Evolutionary conservation across 2,329 filamentous ascomycete genomes (phyloP).

Genomic region (Monascus ruber): DNA sequence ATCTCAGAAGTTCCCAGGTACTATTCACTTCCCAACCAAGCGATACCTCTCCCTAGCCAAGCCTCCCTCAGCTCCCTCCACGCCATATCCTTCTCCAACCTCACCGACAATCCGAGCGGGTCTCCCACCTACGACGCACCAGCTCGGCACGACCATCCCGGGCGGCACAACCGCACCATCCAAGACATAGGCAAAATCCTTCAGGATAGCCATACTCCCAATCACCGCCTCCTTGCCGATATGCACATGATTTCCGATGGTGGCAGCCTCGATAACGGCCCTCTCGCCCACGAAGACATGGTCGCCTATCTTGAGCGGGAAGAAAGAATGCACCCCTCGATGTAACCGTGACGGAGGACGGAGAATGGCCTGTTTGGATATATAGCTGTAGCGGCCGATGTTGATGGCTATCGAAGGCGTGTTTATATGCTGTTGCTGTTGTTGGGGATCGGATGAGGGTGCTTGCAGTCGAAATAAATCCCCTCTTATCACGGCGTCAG

Average conservation of each 20-base stretch:
- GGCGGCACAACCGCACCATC: slow-evolving; percentile 74
- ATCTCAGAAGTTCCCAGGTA: no score
- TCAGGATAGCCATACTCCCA: slow-evolving; percentile 80
- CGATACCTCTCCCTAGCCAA: slow-evolving; percentile 33
- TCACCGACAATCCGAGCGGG: slow-evolving; percentile 74
- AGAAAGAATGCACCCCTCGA: slow-evolving; percentile 53
- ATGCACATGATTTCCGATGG: slow-evolving; percentile 73
- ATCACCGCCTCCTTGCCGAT: slow-evolving; percentile 69
- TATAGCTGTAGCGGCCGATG: slow-evolving; percentile 84
- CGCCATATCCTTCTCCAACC: slow-evolving; percentile 43
- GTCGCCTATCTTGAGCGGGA: slow-evolving; percentile 84
- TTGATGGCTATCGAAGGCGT: slow-evolving; percentile 50
- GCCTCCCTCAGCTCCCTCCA: slow-evolving; percentile 34
- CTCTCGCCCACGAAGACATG: slow-evolving; percentile 79
- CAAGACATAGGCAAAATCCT: slow-evolving; percentile 82
- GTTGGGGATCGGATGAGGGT: slow-evolving; percentile 18
- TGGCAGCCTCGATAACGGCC: slow-evolving; percentile 69
- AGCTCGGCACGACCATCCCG: slow-evolving; percentile 86
- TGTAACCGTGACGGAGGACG: slow-evolving; percentile 74
- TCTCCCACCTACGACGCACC: slow-evolving; percentile 76
- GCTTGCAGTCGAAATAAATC: slow-evolving; percentile 58
- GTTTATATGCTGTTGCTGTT: slow-evolving; percentile 17
- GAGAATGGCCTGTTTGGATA: slow-evolving; percentile 66
- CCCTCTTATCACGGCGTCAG: slow-evolving; percentile 85
- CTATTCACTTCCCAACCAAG: slow-evolving; percentile 21